Evolutionary conservation across 108 stramenopile genomes (phyloP).

Genomic region (Skeletonema potamos): DNA sequence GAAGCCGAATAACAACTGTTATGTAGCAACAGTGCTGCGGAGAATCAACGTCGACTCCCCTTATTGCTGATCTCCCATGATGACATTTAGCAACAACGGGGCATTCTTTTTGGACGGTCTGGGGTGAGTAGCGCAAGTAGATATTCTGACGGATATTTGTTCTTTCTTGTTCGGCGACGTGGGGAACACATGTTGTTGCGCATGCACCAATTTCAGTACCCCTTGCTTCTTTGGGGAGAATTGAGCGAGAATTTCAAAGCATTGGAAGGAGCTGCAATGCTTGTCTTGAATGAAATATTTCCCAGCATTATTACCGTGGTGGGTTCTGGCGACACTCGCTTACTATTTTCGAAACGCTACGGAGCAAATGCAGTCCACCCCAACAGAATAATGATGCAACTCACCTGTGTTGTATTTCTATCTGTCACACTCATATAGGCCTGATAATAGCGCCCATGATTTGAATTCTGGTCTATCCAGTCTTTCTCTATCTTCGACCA

Average conservation of each 20-base stretch:
- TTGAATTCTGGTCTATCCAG: conserved; percentile 22
- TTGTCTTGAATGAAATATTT: no score
- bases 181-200: not conserved
- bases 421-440: not conserved
- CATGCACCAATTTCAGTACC: no score
- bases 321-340: not conserved
- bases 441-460: conserved; percentile 21
- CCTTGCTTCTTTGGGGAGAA: no score
- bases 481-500: conserved; percentile 20
- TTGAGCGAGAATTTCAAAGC: no score
- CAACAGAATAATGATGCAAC: not conserved
- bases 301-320: no score
- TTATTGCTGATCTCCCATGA: conserved; percentile 21
- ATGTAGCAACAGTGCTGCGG: not conserved
- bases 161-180: not conserved
- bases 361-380: no score
- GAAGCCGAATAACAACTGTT: no score
- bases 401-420: not conserved
- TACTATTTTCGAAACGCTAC: not conserved
- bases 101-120: conserved; percentile 35
- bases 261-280: no score
- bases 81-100: conserved; percentile 23
- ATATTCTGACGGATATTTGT: not conserved
- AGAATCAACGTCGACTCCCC: not conserved
- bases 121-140: conserved; percentile 47